These are phyloP conservation scores for Globisporangium emineosum DNA, from an alignment of 352 stramenopile genomes.

Conservation along the genomic window DNA sequence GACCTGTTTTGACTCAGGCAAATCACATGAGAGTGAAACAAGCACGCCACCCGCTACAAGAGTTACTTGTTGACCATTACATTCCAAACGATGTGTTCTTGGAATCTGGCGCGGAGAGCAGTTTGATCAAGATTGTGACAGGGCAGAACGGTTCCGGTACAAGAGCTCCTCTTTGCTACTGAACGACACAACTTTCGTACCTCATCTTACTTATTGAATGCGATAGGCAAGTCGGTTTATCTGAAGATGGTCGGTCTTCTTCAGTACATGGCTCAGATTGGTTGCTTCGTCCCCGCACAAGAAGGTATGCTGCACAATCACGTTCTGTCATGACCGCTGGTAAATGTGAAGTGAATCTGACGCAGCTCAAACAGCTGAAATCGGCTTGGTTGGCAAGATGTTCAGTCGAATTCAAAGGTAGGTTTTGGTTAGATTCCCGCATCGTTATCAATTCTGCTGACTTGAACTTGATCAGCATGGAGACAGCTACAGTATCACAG, in stretches of 20 bases:
- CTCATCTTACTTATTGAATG: not conserved
- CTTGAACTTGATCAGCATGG: slow-evolving; percentile 38
- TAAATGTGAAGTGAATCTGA: not conserved
- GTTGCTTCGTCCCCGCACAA: slow-evolving; percentile 73
- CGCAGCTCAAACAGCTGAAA: slow-evolving; percentile 38
- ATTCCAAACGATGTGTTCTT: slow-evolving; percentile 79
- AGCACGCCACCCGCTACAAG: slow-evolving; percentile 79
- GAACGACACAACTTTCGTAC: not conserved
- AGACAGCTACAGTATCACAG: slow-evolving; percentile 68
- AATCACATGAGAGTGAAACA: slow-evolving; percentile 53
- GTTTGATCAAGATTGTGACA: slow-evolving; percentile 67
- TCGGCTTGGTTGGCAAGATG: slow-evolving; percentile 76
- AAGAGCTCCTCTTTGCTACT: not conserved
- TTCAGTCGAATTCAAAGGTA: slow-evolving; percentile 83
- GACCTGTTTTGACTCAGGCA: slow-evolving; percentile 44
- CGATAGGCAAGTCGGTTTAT: slow-evolving; percentile 82
- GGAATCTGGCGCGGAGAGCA: slow-evolving; percentile 19
- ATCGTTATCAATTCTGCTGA: not conserved
- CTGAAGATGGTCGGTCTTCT: slow-evolving; percentile 83
- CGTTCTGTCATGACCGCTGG: not conserved
- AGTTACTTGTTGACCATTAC: slow-evolving; percentile 79
- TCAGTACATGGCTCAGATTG: slow-evolving; percentile 85
- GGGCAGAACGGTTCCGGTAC: slow-evolving; percentile 84
- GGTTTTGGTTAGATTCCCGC: not conserved
- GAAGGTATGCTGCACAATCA: slow-evolving; percentile 52